Evolutionary conservation across 305 asterid species (phyloP).

Genomic region (Solanum chacoense): DNA sequence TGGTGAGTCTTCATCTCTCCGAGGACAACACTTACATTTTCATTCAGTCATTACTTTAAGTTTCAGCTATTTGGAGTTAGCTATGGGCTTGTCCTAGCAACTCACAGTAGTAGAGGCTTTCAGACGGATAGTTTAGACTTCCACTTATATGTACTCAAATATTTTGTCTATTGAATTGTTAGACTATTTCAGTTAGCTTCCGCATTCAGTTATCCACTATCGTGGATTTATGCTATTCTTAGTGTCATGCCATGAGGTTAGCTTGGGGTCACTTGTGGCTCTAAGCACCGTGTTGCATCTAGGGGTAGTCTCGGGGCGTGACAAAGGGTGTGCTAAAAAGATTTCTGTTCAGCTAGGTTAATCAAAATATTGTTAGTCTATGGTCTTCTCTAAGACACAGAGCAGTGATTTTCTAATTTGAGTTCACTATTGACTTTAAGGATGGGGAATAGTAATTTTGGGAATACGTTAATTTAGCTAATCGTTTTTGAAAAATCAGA

Average conservation of each 20-base stretch:
- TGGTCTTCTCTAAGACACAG: background rate
- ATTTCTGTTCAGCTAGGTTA: background rate
- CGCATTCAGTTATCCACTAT: background rate
- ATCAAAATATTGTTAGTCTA: background rate
- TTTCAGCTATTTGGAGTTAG: background rate
- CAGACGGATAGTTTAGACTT: background rate
- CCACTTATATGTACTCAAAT: background rate
- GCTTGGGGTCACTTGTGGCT: background rate
- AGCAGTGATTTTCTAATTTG: background rate
- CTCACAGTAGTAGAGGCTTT: background rate
- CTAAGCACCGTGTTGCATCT: background rate
- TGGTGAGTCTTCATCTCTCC: background rate
- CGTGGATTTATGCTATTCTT: background rate
- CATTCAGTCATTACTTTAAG: background rate
- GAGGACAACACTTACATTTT: background rate
- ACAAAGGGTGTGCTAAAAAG: background rate
- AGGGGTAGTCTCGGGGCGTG: background rate
- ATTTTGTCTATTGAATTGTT: background rate
- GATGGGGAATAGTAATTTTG: background rate
- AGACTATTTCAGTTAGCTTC: background rate
- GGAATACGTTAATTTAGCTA: background rate
- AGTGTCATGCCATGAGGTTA: background rate
- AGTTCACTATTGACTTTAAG: background rate
- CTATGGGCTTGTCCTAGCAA: background rate
- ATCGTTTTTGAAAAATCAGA: background rate